These are phyloP conservation scores for Rhodotorula sp. DNA, from an alignment of 1,284 basidiomycete species.

Conservation along the genomic window DNA sequence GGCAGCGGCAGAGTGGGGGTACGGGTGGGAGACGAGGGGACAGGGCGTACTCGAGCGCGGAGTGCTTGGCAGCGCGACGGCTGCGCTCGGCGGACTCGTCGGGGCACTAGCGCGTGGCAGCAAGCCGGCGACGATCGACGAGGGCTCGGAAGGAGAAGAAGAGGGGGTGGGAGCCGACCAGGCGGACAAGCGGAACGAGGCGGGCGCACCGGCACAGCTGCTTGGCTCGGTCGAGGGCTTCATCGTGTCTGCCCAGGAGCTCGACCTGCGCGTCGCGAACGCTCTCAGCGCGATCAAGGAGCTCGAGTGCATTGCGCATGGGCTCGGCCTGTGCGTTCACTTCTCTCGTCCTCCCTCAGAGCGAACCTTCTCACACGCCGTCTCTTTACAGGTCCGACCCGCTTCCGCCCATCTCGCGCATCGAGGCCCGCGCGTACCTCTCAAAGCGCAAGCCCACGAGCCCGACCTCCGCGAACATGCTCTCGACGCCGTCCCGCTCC, in stretches of 20 bases:
- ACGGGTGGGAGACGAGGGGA: slow-evolving; percentile 20
- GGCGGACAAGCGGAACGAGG: too few relatives aligned
- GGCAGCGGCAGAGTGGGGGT: slow-evolving; percentile 11
- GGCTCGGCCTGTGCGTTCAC: slow-evolving; percentile 17
- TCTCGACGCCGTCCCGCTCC: neutral
- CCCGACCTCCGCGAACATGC: neutral
- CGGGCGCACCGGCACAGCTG: neutral
- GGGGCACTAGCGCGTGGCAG: neutral
- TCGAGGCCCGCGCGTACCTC: slow-evolving; percentile 17
- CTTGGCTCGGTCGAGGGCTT: slow-evolving; percentile 7
- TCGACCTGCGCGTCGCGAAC: slow-evolving; percentile 16
- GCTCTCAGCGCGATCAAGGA: slow-evolving; percentile 21
- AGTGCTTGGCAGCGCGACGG: slow-evolving; percentile 1
- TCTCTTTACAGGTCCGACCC: slow-evolving; percentile 20
- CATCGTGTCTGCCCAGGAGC: slow-evolving; percentile 15
- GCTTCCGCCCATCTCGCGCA: slow-evolving; percentile 33
- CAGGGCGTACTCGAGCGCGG: slow-evolving; percentile 16
- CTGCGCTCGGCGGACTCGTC: slow-evolving; percentile 2
- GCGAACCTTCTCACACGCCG: neutral
- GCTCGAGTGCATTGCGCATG: slow-evolving; percentile 28
- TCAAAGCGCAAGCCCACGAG: neutral
- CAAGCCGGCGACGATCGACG: neutral
- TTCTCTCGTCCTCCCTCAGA: neutral
- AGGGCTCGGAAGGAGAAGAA: neutral
- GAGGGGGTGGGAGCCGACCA: too few relatives aligned